Conservation (phyloP, 1,284 basidiomycete genomes). For the Pseudozyma sp. region DNA sequence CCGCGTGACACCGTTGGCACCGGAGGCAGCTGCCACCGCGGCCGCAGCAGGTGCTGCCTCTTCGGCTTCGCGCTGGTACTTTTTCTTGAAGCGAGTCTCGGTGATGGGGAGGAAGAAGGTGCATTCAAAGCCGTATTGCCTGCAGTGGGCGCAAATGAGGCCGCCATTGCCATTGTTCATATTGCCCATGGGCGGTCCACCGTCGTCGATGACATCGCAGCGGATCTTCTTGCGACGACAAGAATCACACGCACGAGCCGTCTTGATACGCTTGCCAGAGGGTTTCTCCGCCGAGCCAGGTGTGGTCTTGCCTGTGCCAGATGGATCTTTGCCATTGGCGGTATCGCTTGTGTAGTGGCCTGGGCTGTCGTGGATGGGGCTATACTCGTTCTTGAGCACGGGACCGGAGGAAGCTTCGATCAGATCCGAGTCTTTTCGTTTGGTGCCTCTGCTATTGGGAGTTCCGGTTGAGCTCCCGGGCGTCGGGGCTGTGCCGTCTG, state of each 20-base stretch:
- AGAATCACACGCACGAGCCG: slow-evolving; percentile 87
- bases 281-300: slow-evolving; percentile 40
- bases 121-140: slow-evolving; percentile 61
- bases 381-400: slow-evolving; percentile 23
- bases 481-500: slow-evolving; percentile 16
- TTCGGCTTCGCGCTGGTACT: slow-evolving; percentile 75
- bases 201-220: slow-evolving; percentile 69
- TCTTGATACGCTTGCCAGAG: slow-evolving; percentile 81
- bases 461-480: slow-evolving; percentile 38
- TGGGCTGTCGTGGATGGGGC: slow-evolving; percentile 33
- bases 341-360: slow-evolving; percentile 27
- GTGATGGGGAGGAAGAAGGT: slow-evolving; percentile 94
- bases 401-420: slow-evolving; percentile 10
- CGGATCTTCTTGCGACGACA: slow-evolving; percentile 93
- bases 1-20: slow-evolving; percentile 17
- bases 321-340: slow-evolving; percentile 18
- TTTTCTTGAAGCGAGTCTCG: slow-evolving; percentile 97
- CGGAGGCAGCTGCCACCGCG: slow-evolving; percentile 44
- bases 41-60: slow-evolving; percentile 73
- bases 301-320: slow-evolving; percentile 10
- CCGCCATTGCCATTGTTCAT: slow-evolving; percentile 59
- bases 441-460: slow-evolving; percentile 31
- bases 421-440: slow-evolving; percentile 38
- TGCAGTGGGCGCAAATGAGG: slow-evolving; percentile 56
- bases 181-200: slow-evolving; percentile 59